Base-by-base conservation (phyloP, 2,329 filamentous ascomycete species). In the Biscogniauxia marginata region DNA sequence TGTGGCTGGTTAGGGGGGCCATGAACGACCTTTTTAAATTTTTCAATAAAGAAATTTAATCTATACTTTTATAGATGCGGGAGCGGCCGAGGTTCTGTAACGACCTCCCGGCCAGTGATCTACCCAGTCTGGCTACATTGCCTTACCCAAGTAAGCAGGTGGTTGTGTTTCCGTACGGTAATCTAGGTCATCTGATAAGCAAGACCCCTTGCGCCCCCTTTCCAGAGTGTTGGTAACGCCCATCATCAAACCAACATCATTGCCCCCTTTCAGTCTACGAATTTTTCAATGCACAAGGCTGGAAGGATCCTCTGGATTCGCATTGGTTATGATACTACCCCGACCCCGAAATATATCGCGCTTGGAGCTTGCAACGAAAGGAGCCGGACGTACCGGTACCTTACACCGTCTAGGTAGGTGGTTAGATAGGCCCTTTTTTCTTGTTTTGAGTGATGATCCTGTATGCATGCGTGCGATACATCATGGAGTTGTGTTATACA, bases 261-360 rank as follows among this genome's bases (percentile, higher is more conserved):
- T n/a, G n/a, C n/a, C n/a, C n/a, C n/a, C n/a, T n/a, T n/a, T n/a
- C n/a, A n/a, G n/a, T n/a, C n/a, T n/a, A n/a, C n/a, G n/a, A n/a
- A n/a, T n/a, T n/a, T n/a, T n/a, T 20, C 44, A 46, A 18, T 22
- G 18, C 7, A 4, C 44, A 46, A 46, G 44, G 44, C 44, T 25
- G 13, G 22, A 7, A 6, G 21, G 11, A 49, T 24, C 46, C 16
- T 7, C 20, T 24, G 5, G 21, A 22, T 20, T 3, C 18, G 20
- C 13, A 49, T 49, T 49, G 47, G 47, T 19, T 25, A 13, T 16
- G 24, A 9, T 49, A 49, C 47, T 49, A 49, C 30, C 47, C 47
- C n/a, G 22, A 23, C 47, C n/a, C 7, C n/a, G n/a, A n/a, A n/a
- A n/a, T n/a, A n/a, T n/a, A n/a, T n/a, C n/a, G n/a, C n/a, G n/a